phyloP scores from a whole-genome alignment of 352 stramenopile species.

The Poterioochromonas sp. region DNA sequence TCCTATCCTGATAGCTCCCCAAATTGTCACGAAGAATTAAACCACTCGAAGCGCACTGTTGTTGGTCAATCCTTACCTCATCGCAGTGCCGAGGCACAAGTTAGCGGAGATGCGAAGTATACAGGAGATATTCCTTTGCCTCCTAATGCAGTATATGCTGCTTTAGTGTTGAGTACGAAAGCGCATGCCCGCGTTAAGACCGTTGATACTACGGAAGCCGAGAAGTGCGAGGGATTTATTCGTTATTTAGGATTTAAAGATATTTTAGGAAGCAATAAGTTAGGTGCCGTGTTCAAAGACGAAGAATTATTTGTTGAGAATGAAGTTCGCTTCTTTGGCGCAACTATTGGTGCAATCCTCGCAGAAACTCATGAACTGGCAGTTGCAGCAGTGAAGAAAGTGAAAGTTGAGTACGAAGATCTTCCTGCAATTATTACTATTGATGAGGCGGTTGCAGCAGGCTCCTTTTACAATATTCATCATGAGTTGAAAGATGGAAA shows the following conservation, averaged over 20 bases:
- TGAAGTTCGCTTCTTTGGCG: constrained; percentile 47
- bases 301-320: constrained; percentile 69
- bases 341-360: constrained; percentile 60
- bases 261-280: constrained; percentile 54
- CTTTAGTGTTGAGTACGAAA: constrained; percentile 75
- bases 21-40: background rate
- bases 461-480: constrained; percentile 71
- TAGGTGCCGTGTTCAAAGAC: constrained; percentile 66
- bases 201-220: constrained; percentile 67
- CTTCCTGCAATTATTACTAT: constrained; percentile 80
- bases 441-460: constrained; percentile 79
- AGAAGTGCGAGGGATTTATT: constrained; percentile 70
- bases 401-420: constrained; percentile 75
- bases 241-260: constrained; percentile 40
- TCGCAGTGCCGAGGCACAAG: constrained; percentile 75
- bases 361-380: constrained; percentile 66
- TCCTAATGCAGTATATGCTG: constrained; percentile 69
- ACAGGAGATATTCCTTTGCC: constrained; percentile 81
- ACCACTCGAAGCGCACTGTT: background rate
- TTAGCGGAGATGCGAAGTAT: constrained; percentile 87
- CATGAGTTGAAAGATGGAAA: constrained; percentile 73
- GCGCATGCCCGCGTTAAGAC: constrained; percentile 65
- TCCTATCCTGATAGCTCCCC: constrained; percentile 28
- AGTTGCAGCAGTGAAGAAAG: constrained; percentile 60
- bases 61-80: constrained; percentile 82